Evolutionary conservation across 2,329 filamentous ascomycete species (phyloP).

Genomic region (Aschersonia sp.): DNA sequence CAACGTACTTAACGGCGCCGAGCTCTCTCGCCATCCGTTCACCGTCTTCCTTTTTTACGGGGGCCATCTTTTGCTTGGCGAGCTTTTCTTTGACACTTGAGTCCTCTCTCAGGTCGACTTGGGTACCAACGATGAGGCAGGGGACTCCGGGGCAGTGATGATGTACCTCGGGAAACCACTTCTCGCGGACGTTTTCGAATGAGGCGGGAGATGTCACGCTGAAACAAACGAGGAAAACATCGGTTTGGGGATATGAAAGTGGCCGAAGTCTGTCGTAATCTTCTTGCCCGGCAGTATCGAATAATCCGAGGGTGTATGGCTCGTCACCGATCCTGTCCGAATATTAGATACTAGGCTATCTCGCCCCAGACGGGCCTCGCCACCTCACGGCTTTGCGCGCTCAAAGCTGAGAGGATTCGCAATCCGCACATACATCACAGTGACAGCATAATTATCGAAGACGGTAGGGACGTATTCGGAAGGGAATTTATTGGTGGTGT

Average conservation of each 20-base stretch:
- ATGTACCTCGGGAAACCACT: constrained; percentile 97
- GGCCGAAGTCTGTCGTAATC: constrained; percentile 97
- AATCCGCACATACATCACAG: constrained; percentile 73
- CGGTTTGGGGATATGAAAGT: constrained; percentile 93
- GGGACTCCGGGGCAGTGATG: constrained; percentile 97
- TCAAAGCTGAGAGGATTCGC: not conserved
- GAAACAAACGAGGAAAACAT: constrained; percentile 98
- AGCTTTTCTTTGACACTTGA: constrained; percentile 78
- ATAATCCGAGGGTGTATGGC: constrained; percentile 91
- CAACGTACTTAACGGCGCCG: constrained; percentile 96
- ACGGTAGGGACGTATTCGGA: constrained; percentile 99
- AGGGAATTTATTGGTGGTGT: constrained; percentile 99
- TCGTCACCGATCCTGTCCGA: constrained; percentile 84
- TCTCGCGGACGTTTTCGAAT: constrained; percentile 98
- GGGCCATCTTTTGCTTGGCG: constrained; percentile 88
- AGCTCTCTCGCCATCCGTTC: constrained; percentile 94
- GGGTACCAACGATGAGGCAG: constrained; percentile 93
- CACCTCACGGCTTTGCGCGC: too few species aligned
- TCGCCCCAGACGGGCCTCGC: not conserved
- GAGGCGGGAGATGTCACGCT: constrained; percentile 94
- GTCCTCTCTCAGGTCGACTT: constrained; percentile 91
- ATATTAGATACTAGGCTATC: constrained; percentile 5
- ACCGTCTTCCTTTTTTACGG: constrained; percentile 82
- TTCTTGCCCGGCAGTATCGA: constrained; percentile 98
- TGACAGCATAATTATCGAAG: constrained; percentile 99